Base-by-base conservation (phyloP, 495 filamentous ascomycete species). In the Daldinia childiae region DNA sequence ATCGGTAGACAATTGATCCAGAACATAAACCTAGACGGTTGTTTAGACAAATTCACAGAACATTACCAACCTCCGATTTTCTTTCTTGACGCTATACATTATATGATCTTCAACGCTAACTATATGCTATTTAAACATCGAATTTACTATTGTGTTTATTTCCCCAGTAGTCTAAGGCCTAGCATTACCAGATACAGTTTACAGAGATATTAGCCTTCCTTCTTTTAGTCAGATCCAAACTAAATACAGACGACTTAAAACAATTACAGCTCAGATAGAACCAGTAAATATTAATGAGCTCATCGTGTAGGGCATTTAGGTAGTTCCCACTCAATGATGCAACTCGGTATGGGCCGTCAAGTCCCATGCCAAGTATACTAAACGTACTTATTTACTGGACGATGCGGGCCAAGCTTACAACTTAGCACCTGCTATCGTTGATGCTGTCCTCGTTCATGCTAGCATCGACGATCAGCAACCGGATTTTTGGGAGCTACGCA, bases 261-360 rank as follows among this genome's bases (percentile, higher is more conserved):
- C 15, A 51, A 36, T 24, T 21, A 26, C 11, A 50, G 45, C 34
- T 58, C 32, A 36, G 17, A 26, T 51, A 45, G 8, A n/a, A 9
- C 17, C 54, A 45, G 56, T 54, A 63, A 32, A 59, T 43, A 21
- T 64, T 45, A 24, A 64, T 39, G 54, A 69, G 43, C 50, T 59
- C 60, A 60, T 64, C 32, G 21, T 15, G n/a, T 43, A 54, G 45
- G 39, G 50, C n/a, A 62, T 63, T 61, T 62, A 38, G 30, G 21
- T 26, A 48, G 59, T 64, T 67, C 24, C 64, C 59, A 60, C 50
- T 38, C n/a, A n/a, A 72, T 72, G 69, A 72, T 72, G 69, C 61
- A 72, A 61, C 45, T 56, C 55, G 55, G 48, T 50, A 58, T 64
- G 59, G 52, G 59, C 64, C 39, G 59, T 64, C 54, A 36, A 61